Conservation (phyloP, 768 basidiomycete genomes). For the Phylloporus sp. region DNA sequence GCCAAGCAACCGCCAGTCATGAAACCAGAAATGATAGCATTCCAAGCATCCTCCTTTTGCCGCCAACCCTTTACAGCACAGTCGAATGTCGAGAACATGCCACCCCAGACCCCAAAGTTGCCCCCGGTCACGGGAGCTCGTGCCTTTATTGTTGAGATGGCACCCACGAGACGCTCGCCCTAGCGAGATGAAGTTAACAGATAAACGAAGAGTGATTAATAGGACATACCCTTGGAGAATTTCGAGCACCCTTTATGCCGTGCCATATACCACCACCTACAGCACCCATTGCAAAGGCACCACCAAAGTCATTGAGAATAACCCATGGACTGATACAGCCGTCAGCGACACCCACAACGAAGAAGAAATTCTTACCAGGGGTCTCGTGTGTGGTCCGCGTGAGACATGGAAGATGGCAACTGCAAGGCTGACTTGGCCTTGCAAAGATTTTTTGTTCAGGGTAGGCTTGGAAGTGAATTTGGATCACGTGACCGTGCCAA, state of each 20-base stretch:
- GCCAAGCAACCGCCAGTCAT: constrained; percentile 97
- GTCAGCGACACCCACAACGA: constrained; percentile 1
- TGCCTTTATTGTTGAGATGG: constrained; percentile 94
- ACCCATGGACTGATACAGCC: constrained; percentile 80
- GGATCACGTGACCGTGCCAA: constrained; percentile 31
- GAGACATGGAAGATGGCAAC: constrained; percentile 52
- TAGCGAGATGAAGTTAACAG: constrained; percentile 28
- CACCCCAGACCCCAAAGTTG: constrained; percentile 95
- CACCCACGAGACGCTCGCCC: constrained; percentile 94
- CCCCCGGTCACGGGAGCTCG: constrained; percentile 97
- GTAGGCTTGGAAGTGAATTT: constrained; percentile 19
- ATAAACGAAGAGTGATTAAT: not conserved
- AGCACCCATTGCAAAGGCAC: constrained; percentile 96
- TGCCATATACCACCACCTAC: constrained; percentile 99
- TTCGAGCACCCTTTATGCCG: constrained; percentile 95
- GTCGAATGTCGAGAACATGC: constrained; percentile 98
- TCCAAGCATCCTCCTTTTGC: constrained; percentile 99
- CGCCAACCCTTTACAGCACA: constrained; percentile 96
- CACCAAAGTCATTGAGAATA: constrained; percentile 96
- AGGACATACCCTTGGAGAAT: constrained; percentile 80
- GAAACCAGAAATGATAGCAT: constrained; percentile 97
- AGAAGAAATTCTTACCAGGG: constrained; percentile 61
- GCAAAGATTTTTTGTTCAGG: constrained; percentile 30
- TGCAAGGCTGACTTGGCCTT: not conserved
- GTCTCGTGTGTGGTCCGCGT: constrained; percentile 91